Evolutionary conservation across 495 filamentous ascomycete species (phyloP), one percentile per base, ranked within the genome.

Genomic region (Xanthoparmelia taractica): DNA sequence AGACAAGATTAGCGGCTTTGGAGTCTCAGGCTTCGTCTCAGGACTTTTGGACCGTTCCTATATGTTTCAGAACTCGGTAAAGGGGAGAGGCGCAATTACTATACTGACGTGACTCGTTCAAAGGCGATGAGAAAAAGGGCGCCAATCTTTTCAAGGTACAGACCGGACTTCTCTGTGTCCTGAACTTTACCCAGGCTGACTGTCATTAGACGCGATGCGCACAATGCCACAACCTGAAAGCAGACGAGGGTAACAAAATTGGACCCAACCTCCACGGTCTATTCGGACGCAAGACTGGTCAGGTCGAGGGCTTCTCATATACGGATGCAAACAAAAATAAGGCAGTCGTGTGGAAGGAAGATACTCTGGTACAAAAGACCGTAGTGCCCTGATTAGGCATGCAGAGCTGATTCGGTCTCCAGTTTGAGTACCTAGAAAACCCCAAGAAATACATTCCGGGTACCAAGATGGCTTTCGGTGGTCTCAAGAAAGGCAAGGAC

Each of bases 391-490:
- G n/a, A 0, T 3, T 11, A 29, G 27, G 12, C 1, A 15, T 38
- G 8, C 17, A 34, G 2, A 17, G 36, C 60, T 63, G 18, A 63
- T 3, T 1, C 25, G 27, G 4, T 18, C 31, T 34, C 43, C 34
- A 67, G 89, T 93, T 91, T 75, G 79, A 85, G 65, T 93, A 93
- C 82, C 86, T 93, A 72, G 89, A 93, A 80, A 93, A 93, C 82
- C 89, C 89, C 69, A 93, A 93, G 82, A 93, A 93, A 78, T 93
- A 86, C 86, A 97, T 99, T 67, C 95, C 94, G 71, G 94, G 94
- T 69, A 99, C 94, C 78, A 99, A 99, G 91, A 99, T 99, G 94
- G 94, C 94, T 73, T 99, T 99, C 77, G 94, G 94, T 81, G 94
- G 94, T 74, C 82, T 99, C 70, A 99, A 99, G 93, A 99, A 99